Percentiles rank a stretch among this genome's conserved stretches.
These are phyloP conservation scores for Ramularia collo-cygni DNA, from an alignment of 2,329 filamentous ascomycete species.

Conservation along the genomic window DNA sequence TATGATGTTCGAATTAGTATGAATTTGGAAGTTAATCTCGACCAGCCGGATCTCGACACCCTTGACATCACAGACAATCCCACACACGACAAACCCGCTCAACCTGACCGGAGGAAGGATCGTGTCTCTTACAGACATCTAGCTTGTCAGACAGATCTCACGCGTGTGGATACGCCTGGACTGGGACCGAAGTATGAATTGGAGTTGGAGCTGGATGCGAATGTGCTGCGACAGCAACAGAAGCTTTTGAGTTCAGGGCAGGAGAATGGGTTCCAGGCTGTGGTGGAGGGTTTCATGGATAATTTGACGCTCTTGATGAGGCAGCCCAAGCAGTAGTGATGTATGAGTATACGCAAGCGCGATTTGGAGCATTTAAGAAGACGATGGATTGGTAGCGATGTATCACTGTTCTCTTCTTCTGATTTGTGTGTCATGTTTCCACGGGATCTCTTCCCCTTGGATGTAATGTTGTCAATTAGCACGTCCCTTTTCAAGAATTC, in stretches of 20 bases:
- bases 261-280: constrained; percentile 55
- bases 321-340: constrained; percentile 6
- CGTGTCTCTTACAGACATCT: constrained; percentile 85
- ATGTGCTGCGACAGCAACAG: constrained; percentile 60
- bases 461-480: too few species aligned
- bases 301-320: constrained; percentile 56
- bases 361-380: too few species aligned
- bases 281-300: constrained; percentile 68
- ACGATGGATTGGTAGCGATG: too few species aligned
- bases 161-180: constrained; percentile 63
- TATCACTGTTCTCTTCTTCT: too few species aligned
- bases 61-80: constrained; percentile 44
- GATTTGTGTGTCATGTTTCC: too few species aligned
- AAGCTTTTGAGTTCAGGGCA: constrained; percentile 46
- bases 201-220: constrained; percentile 67
- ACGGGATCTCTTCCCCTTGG: too few species aligned
- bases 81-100: constrained; percentile 36
- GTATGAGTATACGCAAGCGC: too few species aligned
- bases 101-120: constrained; percentile 58
- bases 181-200: constrained; percentile 67
- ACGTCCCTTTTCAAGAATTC: too few species aligned
- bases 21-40: constrained; percentile 76
- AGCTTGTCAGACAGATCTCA: constrained; percentile 84
- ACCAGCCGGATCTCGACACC: constrained; percentile 53
- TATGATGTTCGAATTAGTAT: constrained; percentile 93